Evolutionary conservation across 2,329 filamentous ascomycete genomes (phyloP), one percentile per base, ranked within the genome.

Genomic region (Orbilia ellipsospora): DNA sequence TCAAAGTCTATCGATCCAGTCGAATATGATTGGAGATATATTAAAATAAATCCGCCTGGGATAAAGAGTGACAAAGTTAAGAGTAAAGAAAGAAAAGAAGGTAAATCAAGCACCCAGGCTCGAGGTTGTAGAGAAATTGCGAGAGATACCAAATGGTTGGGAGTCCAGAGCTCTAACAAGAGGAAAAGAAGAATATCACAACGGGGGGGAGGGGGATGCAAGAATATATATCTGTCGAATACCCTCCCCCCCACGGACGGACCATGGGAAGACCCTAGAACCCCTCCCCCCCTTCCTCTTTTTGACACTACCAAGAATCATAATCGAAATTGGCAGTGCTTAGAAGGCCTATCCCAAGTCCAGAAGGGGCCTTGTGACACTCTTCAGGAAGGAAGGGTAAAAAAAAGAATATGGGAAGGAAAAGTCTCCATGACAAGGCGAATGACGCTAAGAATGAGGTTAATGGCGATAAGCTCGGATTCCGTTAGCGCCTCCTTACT

Each of bases 21-120:
- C 72, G 72, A 69, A 65, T 23, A 23, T 72, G 44, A 66, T 51
- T 40, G 44, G 61, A 42, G 55, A 50, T 18, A 42, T 42, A 48
- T 61, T 69, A 50, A 26, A 52, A 60, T n/a, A 59, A 73, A 78
- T 78, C 78, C 73, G 65, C 78, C 77, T 76, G 78, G 78, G 78
- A 79, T 78, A 67, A 66, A 64, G 56, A 76, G 62, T 56, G 60
- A 69, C 44, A 62, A 50, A 60, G 52, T 4, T 26, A 26, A 26
- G 48, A 45, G 56, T 28, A 68, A 54, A 57, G 56, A 61, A 36
- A 28, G 15, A 36, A 73, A 69, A 63, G 72, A 75, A 68, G 31
- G 62, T 54, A 75, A 68, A 31, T 59, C 13, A 75, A 69, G 64
- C 64, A 60, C 72, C 72, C 72, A 75, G 72, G 72, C 72, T 69